phyloP scores from a whole-genome alignment of 1,284 basidiomycete genomes.

The Cutaneotrichosporon cavernicola region DNA sequence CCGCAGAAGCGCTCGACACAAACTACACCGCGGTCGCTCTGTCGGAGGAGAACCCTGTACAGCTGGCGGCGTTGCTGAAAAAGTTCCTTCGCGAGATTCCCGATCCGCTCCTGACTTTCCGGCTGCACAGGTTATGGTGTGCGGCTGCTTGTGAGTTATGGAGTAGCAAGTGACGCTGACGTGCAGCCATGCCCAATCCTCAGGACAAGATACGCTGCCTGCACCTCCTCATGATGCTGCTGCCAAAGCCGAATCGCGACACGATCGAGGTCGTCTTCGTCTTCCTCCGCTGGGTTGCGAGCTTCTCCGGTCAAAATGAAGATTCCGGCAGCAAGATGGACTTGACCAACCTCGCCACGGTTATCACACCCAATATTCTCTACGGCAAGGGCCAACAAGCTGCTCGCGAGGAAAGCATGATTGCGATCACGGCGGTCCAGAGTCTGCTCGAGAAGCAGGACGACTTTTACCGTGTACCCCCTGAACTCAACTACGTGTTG shows the following conservation, averaged over 20 bases:
- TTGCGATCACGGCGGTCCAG: slow-evolving; percentile 81
- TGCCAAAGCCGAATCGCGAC: slow-evolving; percentile 92
- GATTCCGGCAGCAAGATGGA: slow-evolving; percentile 99
- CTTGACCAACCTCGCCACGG: slow-evolving; percentile 91
- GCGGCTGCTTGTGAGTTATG: slow-evolving; percentile 72
- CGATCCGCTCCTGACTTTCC: slow-evolving; percentile 92
- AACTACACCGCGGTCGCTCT: slow-evolving; percentile 87
- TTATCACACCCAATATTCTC: slow-evolving; percentile 94
- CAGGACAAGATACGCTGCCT: slow-evolving; percentile 78
- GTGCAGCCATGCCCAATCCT: slow-evolving; percentile 68
- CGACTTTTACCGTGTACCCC: slow-evolving; percentile 84
- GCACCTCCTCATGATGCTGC: slow-evolving; percentile 79
- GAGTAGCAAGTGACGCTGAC: background rate
- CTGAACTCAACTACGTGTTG: slow-evolving; percentile 76
- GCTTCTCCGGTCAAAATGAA: slow-evolving; percentile 97
- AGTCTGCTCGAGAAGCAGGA: slow-evolving; percentile 89
- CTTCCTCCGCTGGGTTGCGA: slow-evolving; percentile 99
- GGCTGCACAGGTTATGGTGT: slow-evolving; percentile 84
- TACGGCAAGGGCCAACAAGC: slow-evolving; percentile 80
- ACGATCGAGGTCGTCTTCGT: slow-evolving; percentile 97
- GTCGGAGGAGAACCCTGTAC: slow-evolving; percentile 92
- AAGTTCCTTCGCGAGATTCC: slow-evolving; percentile 95
- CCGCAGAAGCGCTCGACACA: slow-evolving; percentile 89
- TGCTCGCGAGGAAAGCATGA: slow-evolving; percentile 88
- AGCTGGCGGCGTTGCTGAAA: slow-evolving; percentile 93